phyloP scores from a whole-genome alignment of 2,329 filamentous ascomycete genomes.

The Apiospora marii region DNA sequence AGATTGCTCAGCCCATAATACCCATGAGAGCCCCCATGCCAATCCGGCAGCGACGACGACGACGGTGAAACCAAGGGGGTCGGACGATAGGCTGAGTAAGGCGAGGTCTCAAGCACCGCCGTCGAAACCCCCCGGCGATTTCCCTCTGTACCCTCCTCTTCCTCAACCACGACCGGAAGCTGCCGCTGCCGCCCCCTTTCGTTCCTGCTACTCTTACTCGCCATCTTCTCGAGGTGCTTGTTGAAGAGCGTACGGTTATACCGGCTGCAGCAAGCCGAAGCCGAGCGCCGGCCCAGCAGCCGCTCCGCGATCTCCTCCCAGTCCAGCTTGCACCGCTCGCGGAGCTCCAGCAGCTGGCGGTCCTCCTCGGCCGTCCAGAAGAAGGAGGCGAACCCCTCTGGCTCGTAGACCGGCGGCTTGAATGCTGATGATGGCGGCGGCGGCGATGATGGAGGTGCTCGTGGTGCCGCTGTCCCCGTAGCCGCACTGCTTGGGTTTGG shows the following conservation, averaged over 20 bases:
- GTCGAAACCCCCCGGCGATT: neutral
- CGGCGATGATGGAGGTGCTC: neutral
- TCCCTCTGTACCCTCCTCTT: neutral
- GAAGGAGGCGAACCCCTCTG: neutral
- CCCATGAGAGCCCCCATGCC: neutral
- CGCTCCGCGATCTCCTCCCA: conserved; percentile 24
- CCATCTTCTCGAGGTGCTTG: conserved; percentile 8
- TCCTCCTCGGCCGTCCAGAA: conserved; percentile 22
- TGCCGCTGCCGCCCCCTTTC: neutral
- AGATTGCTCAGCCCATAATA: neutral
- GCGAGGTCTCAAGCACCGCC: neutral
- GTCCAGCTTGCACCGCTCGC: neutral
- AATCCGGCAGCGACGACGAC: neutral
- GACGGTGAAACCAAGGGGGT: neutral
- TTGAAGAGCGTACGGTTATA: conserved; percentile 5
- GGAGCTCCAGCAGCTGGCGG: conserved; percentile 19
- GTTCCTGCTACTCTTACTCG: neutral
- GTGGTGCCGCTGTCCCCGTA: neutral
- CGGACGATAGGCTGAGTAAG: neutral
- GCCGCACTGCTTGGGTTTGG: neutral
- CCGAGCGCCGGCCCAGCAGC: conserved; percentile 1
- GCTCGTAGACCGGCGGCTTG: neutral
- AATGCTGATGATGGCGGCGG: neutral
- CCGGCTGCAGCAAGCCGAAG: conserved; percentile 11
- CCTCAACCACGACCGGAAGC: neutral